Conservation (phyloP, 2,329 filamentous ascomycete genomes). For the Zalaria sp. region DNA sequence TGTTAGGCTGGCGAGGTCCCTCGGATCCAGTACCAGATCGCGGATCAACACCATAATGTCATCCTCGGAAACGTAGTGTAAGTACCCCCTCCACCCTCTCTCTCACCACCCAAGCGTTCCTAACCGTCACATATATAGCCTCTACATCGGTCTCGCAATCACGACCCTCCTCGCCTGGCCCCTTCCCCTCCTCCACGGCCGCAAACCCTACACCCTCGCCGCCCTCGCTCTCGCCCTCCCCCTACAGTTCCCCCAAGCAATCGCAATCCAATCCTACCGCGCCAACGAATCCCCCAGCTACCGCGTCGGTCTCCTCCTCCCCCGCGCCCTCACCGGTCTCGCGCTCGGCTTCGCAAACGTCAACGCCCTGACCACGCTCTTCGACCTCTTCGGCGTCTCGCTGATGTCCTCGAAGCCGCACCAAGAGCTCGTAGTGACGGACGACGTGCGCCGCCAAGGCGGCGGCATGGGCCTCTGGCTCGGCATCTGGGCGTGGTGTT, state of each 20-base stretch:
- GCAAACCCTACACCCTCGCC: slow-evolving; percentile 62
- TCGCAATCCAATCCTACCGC: slow-evolving; percentile 45
- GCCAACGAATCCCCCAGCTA: slow-evolving; percentile 40
- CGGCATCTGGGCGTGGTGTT: slow-evolving; percentile 65
- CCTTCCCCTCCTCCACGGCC: slow-evolving; percentile 58
- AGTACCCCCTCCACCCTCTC: slow-evolving; percentile 7
- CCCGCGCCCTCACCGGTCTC: slow-evolving; percentile 52
- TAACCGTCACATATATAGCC: slow-evolving; percentile 14
- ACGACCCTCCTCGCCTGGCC: slow-evolving; percentile 62
- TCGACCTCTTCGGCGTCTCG: slow-evolving; percentile 64
- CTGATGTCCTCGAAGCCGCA: slow-evolving; percentile 59
- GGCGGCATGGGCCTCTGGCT: slow-evolving; percentile 72
- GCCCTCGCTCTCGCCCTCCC: slow-evolving; percentile 57
- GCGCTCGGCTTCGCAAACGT: slow-evolving; percentile 63
- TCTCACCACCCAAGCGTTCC: not conserved
- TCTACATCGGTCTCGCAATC: slow-evolving; percentile 57
- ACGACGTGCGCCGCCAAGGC: slow-evolving; percentile 59
- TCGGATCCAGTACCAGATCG: slow-evolving; percentile 65
- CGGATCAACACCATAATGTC: slow-evolving; percentile 51
- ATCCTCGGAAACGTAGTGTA: slow-evolving; percentile 58
- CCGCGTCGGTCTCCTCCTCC: slow-evolving; percentile 46
- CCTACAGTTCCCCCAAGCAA: slow-evolving; percentile 60
- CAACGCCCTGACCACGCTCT: slow-evolving; percentile 58
- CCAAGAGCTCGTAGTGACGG: slow-evolving; percentile 52
- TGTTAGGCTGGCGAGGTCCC: slow-evolving; percentile 54